These are phyloP conservation scores for Mycena albidolilacea DNA, from an alignment of 768 basidiomycete genomes.

Conservation along the genomic window DNA sequence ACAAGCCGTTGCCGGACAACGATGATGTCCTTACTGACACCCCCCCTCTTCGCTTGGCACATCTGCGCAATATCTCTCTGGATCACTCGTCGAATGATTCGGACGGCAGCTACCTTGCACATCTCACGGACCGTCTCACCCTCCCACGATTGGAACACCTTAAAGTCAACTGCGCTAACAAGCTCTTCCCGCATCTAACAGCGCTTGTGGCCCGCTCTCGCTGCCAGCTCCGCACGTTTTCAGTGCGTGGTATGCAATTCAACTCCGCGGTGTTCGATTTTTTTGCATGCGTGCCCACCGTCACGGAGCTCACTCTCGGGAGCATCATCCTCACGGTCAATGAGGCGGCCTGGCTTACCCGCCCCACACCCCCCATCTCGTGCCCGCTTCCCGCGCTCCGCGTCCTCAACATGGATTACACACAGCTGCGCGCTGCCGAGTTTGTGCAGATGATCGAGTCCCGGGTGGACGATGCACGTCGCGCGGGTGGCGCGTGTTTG, in stretches of 20 bases:
- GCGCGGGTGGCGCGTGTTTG: slow-evolving; percentile 3
- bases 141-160: background rate
- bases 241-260: background rate
- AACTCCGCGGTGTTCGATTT: slow-evolving; percentile 3
- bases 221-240: slow-evolving; percentile 3
- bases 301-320: slow-evolving; percentile 4
- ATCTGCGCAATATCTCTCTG: background rate
- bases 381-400: slow-evolving; percentile 12
- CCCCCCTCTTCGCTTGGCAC: background rate
- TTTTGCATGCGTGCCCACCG: background rate
- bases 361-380: background rate
- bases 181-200: slow-evolving; percentile 4
- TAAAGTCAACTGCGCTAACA: background rate
- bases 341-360: background rate
- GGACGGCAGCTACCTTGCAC: background rate
- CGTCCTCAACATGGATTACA: slow-evolving; percentile 12
- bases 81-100: background rate
- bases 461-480: background rate
- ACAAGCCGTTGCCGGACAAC: slow-evolving; percentile 3
- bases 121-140: slow-evolving; percentile 3
- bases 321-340: background rate
- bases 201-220: slow-evolving; percentile 7
- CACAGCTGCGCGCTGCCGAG: background rate
- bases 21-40: background rate
- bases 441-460: slow-evolving; percentile 11